Conservation (phyloP, 768 basidiomycete genomes). For the Tulasnella sp. region DNA sequence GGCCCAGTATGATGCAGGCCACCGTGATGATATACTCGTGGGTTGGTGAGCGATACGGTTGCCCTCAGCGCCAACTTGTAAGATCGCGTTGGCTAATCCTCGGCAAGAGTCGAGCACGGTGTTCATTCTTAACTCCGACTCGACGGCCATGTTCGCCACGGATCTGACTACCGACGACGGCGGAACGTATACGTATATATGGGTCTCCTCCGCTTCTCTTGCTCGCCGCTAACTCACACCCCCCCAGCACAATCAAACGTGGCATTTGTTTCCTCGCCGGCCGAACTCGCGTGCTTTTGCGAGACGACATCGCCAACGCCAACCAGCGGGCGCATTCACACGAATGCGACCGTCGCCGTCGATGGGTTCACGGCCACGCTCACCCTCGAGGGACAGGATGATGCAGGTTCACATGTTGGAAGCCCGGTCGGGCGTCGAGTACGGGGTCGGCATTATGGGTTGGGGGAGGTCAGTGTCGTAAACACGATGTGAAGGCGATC, state of each 20-base stretch:
- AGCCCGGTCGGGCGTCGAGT: constrained; percentile 55
- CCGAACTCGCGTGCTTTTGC: constrained; percentile 83
- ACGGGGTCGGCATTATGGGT: too few relatives aligned
- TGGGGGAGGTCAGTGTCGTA: too few relatives aligned
- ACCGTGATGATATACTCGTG: too few relatives aligned
- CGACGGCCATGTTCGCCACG: constrained; percentile 76
- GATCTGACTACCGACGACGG: constrained; percentile 76
- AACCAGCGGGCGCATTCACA: too few relatives aligned
- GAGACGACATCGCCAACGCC: constrained; percentile 82
- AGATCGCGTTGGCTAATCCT: constrained; percentile 53
- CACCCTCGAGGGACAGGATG: too few relatives aligned
- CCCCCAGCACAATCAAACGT: constrained; percentile 68
- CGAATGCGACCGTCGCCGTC: constrained; percentile 75
- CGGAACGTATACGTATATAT: constrained; percentile 34
- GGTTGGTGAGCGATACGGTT: too few relatives aligned
- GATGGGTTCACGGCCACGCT: constrained; percentile 50
- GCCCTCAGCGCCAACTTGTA: constrained; percentile 59
- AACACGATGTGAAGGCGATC: too few relatives aligned
- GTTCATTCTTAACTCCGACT: constrained; percentile 55
- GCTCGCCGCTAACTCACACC: background rate
- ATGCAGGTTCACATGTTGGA: constrained; percentile 60
- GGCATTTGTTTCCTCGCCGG: constrained; percentile 79
- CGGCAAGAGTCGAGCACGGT: constrained; percentile 84
- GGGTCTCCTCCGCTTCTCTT: constrained; percentile 41
- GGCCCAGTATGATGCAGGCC: too few relatives aligned